Percentiles rank a stretch among this genome's conserved stretches.
Evolutionary conservation across 148 eudicot genomes (phyloP).

Genomic region (Chenopodium berlandieri): DNA sequence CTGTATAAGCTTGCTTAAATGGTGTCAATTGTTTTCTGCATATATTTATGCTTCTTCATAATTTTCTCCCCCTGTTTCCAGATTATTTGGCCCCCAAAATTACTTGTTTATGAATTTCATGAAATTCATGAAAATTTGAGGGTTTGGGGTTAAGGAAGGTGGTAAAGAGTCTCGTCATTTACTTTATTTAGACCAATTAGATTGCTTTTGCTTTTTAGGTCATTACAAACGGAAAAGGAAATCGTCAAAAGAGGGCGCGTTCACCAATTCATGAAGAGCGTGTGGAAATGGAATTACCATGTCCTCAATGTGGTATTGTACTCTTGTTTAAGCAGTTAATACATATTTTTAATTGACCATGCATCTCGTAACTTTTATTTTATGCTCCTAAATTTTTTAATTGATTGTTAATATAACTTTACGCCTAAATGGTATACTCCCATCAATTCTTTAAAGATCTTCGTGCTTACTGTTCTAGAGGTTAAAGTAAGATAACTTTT

Average conservation of each 20-base stretch:
- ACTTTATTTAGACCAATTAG: background rate
- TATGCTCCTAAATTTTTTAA: background rate
- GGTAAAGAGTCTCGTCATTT: background rate
- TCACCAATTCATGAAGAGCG: slow-evolving; percentile 36
- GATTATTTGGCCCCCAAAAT: background rate
- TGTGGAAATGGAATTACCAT: slow-evolving; percentile 41
- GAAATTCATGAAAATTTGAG: background rate
- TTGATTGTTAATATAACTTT: too few species aligned
- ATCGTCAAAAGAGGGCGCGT: slow-evolving; percentile 58
- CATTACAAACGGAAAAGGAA: slow-evolving; percentile 43
- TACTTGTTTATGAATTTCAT: background rate
- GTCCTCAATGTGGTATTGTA: slow-evolving; percentile 86
- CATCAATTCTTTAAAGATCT: too few species aligned
- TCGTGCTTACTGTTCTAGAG: too few species aligned
- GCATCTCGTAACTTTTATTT: background rate
- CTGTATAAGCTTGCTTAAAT: background rate
- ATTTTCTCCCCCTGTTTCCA: background rate
- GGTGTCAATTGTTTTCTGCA: background rate
- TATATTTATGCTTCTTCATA: background rate
- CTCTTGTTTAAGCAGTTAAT: background rate
- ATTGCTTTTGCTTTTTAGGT: slow-evolving; percentile 37
- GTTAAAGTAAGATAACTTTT: too few species aligned
- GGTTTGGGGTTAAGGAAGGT: background rate
- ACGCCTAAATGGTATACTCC: background rate
- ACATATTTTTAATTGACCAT: background rate